Evolutionary conservation across 352 stramenopile genomes (phyloP).

Genomic region (Phytophthora boehmeriae): DNA sequence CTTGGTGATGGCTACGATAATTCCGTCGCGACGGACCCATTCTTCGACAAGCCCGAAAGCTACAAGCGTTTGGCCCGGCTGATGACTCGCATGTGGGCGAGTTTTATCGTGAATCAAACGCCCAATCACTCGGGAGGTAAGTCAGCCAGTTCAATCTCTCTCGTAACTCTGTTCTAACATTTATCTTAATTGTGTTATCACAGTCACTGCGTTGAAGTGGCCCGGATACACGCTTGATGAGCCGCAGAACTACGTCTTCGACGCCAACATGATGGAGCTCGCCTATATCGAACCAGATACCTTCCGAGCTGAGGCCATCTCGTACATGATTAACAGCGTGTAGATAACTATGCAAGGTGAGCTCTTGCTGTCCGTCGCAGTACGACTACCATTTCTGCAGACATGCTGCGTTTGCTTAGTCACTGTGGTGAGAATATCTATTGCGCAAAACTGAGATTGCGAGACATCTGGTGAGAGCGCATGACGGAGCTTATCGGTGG

Average conservation of each 20-base stretch:
- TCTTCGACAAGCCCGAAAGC: constrained; percentile 1
- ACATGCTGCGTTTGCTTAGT: too few relatives aligned
- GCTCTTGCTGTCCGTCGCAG: too few relatives aligned
- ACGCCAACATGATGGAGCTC: constrained; percentile 1
- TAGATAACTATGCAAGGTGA: neutral
- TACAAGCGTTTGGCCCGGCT: constrained; percentile 1
- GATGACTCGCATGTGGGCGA: constrained; percentile 21
- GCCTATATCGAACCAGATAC: neutral
- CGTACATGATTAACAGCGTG: neutral
- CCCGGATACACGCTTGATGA: neutral
- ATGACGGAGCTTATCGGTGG: too few relatives aligned
- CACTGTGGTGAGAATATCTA: too few relatives aligned
- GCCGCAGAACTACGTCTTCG: constrained; percentile 1
- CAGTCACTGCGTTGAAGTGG: constrained; percentile 1
- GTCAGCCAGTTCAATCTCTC: neutral
- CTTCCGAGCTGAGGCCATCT: constrained; percentile 1
- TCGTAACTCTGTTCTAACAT: neutral
- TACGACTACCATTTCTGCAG: too few relatives aligned
- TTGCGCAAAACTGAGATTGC: too few relatives aligned
- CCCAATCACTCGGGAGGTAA: constrained; percentile 5
- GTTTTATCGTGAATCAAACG: constrained; percentile 17
- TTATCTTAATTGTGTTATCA: neutral
- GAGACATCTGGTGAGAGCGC: too few relatives aligned
- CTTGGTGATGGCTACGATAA: constrained; percentile 12
- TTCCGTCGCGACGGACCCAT: constrained; percentile 7